Evolutionary conservation across 2,329 filamentous ascomycete species (phyloP), one percentile per base, ranked within the genome.

Genomic region (Beauveria varroae): DNA sequence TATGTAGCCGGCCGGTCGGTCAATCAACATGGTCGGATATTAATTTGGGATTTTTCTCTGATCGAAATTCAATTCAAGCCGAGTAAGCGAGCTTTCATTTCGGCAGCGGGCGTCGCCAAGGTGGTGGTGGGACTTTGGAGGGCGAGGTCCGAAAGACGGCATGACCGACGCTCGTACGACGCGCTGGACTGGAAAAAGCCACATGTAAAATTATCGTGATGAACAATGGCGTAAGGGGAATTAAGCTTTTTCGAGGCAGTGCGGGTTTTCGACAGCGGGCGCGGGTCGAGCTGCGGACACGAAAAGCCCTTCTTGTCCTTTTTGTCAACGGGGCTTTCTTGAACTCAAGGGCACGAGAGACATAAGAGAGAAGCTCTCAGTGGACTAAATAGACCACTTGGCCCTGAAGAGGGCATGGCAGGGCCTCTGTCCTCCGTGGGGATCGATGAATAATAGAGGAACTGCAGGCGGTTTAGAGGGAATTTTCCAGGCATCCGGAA

Each of bases 131-230:
- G 28, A 40, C 49, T 22, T 18, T 18, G 7, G 22, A 22, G n/a
- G 24, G 34, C 34, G 46, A 51, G 14, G 43, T 46, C 54, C 54
- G 43, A 28, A 9, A 14, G n/a, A 26, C 56, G 56, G 56, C 56
- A 58, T 58, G 56, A 30, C 56, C 56, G 56, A 58, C 24, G 34
- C 46, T 51, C 56, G 56, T 58, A 58, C 56, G 46, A 58, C 22
- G 14, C 28, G 43, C 43, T 28, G 43, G 43, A 30, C 54, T 24
- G 8, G 6, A 10, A 26, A 6, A 54, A 24, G 37, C 34, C 51
- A 43, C 34, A 20, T 14, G n/a, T 34, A 22, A 18, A 56, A 47
- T 12, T 43, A 41, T 37, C 37, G 34, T 54, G 37, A n/a, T 34
- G 49, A 20, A 41, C 37, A 54, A 54, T 41, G 37, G 51, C 51